Conservation (phyloP, 164 flowering plant species). For the Nymphaea colorata region DNA sequence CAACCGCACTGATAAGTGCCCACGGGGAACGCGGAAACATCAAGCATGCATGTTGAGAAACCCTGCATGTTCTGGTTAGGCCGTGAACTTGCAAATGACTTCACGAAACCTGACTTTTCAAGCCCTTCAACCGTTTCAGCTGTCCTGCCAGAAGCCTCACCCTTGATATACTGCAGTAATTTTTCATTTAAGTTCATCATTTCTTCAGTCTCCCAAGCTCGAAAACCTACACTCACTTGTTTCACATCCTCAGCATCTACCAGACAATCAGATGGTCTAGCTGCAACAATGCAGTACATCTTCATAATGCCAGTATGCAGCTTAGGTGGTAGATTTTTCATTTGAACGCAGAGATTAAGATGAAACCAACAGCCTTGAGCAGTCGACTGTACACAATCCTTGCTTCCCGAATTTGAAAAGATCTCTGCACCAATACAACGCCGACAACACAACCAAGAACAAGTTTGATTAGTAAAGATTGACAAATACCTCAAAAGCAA, state of each 20-base stretch:
- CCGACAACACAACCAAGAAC: conserved; percentile 34
- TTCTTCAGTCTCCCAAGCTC: conserved; percentile 23
- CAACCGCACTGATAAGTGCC: conserved; percentile 62
- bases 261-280: conserved; percentile 17
- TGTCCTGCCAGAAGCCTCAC: conserved; percentile 1
- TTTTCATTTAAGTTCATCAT: conserved; percentile 37
- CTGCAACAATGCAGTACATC: conserved; percentile 48
- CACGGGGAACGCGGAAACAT: conserved; percentile 55
- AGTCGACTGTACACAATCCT: conserved; percentile 19
- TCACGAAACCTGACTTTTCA: conserved; percentile 5
- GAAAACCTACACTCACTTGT: conserved; percentile 7
- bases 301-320: conserved; percentile 15
- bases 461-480: not conserved
- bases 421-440: conserved; percentile 53
- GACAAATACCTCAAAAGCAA: not conserved
- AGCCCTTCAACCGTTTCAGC: not conserved
- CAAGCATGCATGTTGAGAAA: conserved; percentile 68
- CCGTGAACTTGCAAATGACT: conserved; percentile 29
- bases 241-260: conserved; percentile 11
- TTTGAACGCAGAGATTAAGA: conserved; percentile 59
- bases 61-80: conserved; percentile 59
- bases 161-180: conserved; percentile 27
- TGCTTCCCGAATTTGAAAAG: conserved; percentile 22
- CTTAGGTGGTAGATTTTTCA: conserved; percentile 33
- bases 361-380: conserved; percentile 46